Conservation (phyloP, 1,284 basidiomycete genomes). For the Microbotryum intermedium region DNA sequence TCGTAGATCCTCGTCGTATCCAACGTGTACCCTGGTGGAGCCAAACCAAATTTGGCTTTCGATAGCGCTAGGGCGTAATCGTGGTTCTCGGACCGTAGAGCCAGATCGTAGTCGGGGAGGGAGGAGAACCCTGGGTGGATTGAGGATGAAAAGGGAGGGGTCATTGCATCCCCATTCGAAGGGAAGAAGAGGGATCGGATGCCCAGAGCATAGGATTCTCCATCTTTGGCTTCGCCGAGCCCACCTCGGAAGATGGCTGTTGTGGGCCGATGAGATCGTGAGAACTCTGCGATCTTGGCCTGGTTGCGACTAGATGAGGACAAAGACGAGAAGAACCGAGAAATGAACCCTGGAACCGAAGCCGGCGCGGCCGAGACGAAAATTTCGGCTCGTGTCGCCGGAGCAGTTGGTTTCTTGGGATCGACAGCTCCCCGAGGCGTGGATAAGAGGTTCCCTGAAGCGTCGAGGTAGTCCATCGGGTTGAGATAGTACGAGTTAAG, state of each 20-base stretch:
- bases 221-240: conserved; percentile 7
- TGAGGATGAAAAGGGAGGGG: conserved; percentile 3
- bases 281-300: neutral
- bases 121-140: conserved; percentile 17
- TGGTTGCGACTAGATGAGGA: no score
- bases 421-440: neutral
- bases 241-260: conserved; percentile 25
- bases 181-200: conserved; percentile 26
- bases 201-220: conserved; percentile 14
- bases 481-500: conserved; percentile 25
- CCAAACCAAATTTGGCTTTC: conserved; percentile 13
- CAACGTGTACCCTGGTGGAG: conserved; percentile 24
- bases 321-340: neutral
- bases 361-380: neutral
- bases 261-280: neutral
- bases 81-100: conserved; percentile 14
- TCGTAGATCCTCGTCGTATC: conserved; percentile 26
- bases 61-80: conserved; percentile 17
- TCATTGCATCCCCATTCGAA: neutral
- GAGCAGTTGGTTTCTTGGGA: neutral
- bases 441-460: neutral
- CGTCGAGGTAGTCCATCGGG: conserved; percentile 22
- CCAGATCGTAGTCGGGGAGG: conserved; percentile 18
- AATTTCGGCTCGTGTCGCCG: conserved; percentile 7
- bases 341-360: neutral